These are phyloP conservation scores for Cupressus sempervirens DNA, from an alignment of 75 land plant genomes.

Conservation along the genomic window DNA sequence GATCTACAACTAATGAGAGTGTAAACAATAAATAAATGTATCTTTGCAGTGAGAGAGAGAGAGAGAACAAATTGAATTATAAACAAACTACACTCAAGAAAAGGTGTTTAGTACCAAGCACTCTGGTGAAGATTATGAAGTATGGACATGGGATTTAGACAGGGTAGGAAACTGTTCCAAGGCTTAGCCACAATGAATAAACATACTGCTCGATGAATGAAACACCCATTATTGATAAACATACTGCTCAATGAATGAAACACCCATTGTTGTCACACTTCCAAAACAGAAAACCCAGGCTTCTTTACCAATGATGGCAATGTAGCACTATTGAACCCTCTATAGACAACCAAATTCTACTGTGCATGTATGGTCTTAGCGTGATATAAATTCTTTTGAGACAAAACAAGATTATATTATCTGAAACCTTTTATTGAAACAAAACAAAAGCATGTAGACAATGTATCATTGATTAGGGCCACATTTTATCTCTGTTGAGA, in stretches of 20 bases:
- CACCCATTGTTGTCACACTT: background rate
- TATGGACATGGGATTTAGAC: background rate
- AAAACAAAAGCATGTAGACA: background rate
- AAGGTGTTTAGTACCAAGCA: background rate
- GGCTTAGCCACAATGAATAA: background rate
- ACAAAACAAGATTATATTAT: background rate
- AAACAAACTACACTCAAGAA: background rate
- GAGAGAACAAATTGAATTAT: background rate
- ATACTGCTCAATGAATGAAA: background rate
- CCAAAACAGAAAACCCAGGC: background rate
- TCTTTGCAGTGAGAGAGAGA: background rate
- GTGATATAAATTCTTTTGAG: background rate
- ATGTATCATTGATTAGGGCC: too few relatives aligned
- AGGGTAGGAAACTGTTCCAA: background rate
- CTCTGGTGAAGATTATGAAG: background rate
- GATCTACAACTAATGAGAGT: background rate
- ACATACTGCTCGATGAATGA: background rate
- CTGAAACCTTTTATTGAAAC: background rate
- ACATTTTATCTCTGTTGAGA: too few relatives aligned
- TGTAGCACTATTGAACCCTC: background rate
- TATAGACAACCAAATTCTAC: background rate
- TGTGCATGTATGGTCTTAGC: background rate
- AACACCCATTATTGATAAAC: background rate
- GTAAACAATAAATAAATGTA: background rate
- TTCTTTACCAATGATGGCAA: background rate